phyloP scores from a whole-genome alignment of 352 stramenopile genomes.

The Phytophthora megakarya region DNA sequence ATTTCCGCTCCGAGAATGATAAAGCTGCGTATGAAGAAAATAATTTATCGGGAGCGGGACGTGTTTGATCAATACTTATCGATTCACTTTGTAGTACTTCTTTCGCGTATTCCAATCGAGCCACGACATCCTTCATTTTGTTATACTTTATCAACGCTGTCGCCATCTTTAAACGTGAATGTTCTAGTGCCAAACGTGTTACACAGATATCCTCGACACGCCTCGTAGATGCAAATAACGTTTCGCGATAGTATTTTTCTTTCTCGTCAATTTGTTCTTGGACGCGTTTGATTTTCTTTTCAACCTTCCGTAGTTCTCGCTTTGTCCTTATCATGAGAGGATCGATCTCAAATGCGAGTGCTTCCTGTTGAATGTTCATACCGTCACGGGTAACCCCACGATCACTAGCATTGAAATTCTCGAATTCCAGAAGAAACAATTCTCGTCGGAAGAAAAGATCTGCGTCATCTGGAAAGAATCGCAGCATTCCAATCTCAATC shows the following conservation, averaged over 20 bases:
- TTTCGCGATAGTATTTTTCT: conserved; percentile 31
- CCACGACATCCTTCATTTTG: conserved; percentile 29
- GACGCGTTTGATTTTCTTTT: conserved; percentile 51
- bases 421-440: conserved; percentile 45
- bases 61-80: neutral
- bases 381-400: neutral
- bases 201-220: conserved; percentile 36
- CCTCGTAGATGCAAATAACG: conserved; percentile 27
- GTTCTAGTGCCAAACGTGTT: conserved; percentile 43
- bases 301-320: conserved; percentile 56
- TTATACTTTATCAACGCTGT: conserved; percentile 43
- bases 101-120: conserved; percentile 26
- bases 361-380: conserved; percentile 9
- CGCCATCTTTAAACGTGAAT: conserved; percentile 38
- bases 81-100: conserved; percentile 12
- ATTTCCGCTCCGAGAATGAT: conserved; percentile 5
- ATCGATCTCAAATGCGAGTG: conserved; percentile 12
- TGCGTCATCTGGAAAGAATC: conserved; percentile 51
- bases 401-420: conserved; percentile 9
- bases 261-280: conserved; percentile 41
- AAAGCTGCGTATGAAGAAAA: conserved; percentile 13
- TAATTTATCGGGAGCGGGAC: neutral
- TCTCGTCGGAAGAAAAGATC: conserved; percentile 60
- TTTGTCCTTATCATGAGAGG: conserved; percentile 30
- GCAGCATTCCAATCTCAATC: conserved; percentile 29